These are phyloP conservation scores for Pythium rishiriense DNA, from an alignment of 352 stramenopile genomes.

Conservation along the genomic window DNA sequence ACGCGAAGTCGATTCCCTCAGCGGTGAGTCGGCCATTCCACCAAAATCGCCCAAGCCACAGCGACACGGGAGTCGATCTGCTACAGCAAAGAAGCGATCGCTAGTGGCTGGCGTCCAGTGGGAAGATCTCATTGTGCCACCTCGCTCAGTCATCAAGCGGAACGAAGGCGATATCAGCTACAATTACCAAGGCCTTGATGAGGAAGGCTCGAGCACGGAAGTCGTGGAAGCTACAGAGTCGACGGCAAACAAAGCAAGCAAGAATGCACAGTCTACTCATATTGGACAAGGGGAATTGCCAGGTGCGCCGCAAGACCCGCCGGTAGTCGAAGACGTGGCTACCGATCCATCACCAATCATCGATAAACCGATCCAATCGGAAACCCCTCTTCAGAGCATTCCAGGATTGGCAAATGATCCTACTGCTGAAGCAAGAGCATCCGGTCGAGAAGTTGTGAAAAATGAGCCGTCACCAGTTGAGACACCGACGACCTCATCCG, in stretches of 20 bases:
- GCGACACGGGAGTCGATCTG: neutral
- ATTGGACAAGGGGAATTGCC: no score
- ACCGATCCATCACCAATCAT: no score
- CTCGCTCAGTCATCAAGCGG: slow-evolving; percentile 25
- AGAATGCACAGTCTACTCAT: neutral
- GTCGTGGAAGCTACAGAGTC: neutral
- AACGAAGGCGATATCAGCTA: neutral
- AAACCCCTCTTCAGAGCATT: no score
- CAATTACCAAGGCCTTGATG: neutral
- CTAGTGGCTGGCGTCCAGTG: slow-evolving; percentile 29
- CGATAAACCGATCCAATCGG: no score
- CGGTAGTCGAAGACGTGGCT: no score
- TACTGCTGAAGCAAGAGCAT: no score
- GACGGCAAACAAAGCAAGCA: no score
- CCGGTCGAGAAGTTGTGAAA: neutral
- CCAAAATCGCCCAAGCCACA: neutral
- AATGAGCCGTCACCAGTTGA: neutral
- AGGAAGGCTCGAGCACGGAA: neutral
- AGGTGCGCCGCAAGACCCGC: no score
- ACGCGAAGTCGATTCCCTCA: slow-evolving; percentile 22
- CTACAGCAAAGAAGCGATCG: neutral
- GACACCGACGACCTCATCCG: neutral
- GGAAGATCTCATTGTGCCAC: slow-evolving; percentile 40
- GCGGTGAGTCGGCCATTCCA: neutral
- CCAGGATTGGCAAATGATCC: no score